Percentiles rank a stretch among this genome's conserved stretches.
Conservation (phyloP, 108 stramenopile genomes). For the Aureococcus anophagefferens region DNA sequence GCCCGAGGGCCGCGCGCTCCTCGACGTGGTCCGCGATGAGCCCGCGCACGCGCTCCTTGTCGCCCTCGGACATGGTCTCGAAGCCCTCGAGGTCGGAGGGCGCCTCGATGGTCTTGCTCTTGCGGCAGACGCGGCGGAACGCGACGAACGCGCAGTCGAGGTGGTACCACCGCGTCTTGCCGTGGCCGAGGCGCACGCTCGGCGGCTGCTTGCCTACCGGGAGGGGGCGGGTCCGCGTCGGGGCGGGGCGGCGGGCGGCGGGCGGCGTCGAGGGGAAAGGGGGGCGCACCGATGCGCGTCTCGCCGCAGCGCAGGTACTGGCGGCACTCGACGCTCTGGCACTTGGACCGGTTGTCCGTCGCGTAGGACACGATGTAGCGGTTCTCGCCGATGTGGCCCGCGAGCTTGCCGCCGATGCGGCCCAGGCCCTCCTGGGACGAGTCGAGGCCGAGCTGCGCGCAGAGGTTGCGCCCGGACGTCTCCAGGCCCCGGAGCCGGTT, state of each 20-base stretch:
- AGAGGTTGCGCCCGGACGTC: too few relatives aligned
- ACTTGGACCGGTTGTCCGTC: background rate
- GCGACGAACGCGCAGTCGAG: background rate
- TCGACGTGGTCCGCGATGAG: too few relatives aligned
- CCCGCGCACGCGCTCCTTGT: too few relatives aligned
- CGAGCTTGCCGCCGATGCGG: background rate
- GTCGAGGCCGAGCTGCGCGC: background rate
- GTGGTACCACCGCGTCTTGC: background rate
- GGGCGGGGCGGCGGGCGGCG: too few relatives aligned
- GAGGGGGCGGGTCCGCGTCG: too few relatives aligned
- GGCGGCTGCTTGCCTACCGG: background rate
- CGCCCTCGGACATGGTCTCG: too few relatives aligned
- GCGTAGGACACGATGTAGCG: background rate
- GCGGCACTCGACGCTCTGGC: background rate
- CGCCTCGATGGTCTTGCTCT: background rate
- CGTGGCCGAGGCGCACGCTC: background rate
- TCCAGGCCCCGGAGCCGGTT: too few relatives aligned
- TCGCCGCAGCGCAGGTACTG: background rate
- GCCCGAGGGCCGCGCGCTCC: too few relatives aligned
- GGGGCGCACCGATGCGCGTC: background rate
- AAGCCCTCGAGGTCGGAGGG: background rate
- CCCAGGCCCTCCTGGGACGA: background rate
- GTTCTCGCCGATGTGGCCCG: background rate
- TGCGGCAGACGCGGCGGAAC: background rate
- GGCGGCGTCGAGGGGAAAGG: too few relatives aligned